Percentiles rank a stretch among this genome's conserved stretches.
Conservation (phyloP, 2,329 filamentous ascomycete genomes). For the Colletotrichum brevisporum region DNA sequence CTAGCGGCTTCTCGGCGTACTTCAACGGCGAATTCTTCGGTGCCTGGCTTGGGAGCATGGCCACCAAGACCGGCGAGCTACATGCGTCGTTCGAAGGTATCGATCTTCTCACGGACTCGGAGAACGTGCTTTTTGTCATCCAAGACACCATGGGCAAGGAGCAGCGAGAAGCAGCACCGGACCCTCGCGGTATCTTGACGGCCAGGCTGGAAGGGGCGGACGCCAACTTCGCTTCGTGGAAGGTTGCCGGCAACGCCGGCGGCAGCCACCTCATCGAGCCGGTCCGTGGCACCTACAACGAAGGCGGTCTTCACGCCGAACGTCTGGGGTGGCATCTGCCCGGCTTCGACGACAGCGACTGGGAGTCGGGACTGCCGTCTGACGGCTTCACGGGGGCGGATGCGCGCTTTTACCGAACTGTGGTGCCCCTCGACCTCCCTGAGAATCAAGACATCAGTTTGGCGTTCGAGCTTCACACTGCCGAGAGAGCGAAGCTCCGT, state of each 20-base stretch:
- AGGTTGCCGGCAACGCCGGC: slow-evolving; percentile 3
- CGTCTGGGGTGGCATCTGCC: slow-evolving; percentile 13
- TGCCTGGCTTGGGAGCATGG: background rate
- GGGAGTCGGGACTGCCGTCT: background rate
- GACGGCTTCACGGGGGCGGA: background rate
- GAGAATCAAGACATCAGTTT: background rate
- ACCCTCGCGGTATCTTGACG: background rate
- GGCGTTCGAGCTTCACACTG: background rate
- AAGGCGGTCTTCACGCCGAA: background rate
- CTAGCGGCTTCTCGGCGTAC: slow-evolving; percentile 3
- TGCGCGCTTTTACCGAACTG: background rate
- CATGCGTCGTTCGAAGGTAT: background rate
- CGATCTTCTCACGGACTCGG: background rate
- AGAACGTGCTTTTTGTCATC: background rate
- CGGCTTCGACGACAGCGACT: slow-evolving; percentile 1
- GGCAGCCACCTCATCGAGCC: background rate
- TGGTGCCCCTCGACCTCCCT: background rate
- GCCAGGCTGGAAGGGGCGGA: background rate
- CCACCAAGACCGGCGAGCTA: background rate
- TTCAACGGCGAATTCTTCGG: background rate
- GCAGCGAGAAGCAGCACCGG: background rate
- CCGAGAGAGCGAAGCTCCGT: background rate
- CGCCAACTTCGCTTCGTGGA: slow-evolving; percentile 1
- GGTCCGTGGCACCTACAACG: slow-evolving; percentile 14
- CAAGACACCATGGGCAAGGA: slow-evolving; percentile 6